phyloP scores from a whole-genome alignment of 2,329 filamentous ascomycete genomes.

The Chaetomiaceae sp. region DNA sequence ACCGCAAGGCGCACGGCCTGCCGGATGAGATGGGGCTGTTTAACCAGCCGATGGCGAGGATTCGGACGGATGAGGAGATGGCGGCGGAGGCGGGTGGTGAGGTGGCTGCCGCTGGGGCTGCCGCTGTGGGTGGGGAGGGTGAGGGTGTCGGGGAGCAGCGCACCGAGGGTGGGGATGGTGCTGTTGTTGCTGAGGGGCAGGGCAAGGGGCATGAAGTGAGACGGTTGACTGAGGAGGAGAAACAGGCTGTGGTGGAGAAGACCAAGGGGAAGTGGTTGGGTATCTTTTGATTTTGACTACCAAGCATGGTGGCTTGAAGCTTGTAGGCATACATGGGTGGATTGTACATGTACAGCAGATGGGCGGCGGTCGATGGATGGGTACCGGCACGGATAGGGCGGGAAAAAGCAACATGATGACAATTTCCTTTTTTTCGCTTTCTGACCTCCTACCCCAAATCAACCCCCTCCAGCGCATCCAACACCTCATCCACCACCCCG shows the following conservation, averaged over 20 bases:
- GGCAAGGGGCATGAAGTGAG: constrained; percentile 26
- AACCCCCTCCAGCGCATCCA: constrained; percentile 74
- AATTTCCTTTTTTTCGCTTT: neutral
- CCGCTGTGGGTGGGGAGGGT: constrained; percentile 28
- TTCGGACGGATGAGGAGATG: constrained; percentile 20
- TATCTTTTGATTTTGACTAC: constrained; percentile 59
- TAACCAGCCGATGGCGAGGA: constrained; percentile 33
- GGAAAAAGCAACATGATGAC: neutral
- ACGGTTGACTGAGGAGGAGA: constrained; percentile 17
- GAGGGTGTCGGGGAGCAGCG: constrained; percentile 38
- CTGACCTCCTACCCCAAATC: constrained; percentile 51
- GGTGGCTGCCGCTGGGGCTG: constrained; percentile 31
- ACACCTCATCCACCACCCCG: constrained; percentile 80
- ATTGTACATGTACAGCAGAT: constrained; percentile 8
- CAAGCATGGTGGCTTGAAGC: neutral
- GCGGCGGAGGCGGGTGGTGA: constrained; percentile 20
- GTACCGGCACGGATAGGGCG: neutral
- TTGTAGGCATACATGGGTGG: neutral
- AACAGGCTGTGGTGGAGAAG: constrained; percentile 14
- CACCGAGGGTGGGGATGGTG: constrained; percentile 40
- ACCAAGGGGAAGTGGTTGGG: constrained; percentile 75
- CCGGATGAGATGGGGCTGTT: constrained; percentile 53
- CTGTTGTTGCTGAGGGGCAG: constrained; percentile 26
- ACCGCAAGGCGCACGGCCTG: constrained; percentile 79
- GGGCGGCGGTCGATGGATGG: neutral